Evolutionary conservation across 2,329 filamentous ascomycete genomes (phyloP).

Genomic region (Huntiella bhutanensis): DNA sequence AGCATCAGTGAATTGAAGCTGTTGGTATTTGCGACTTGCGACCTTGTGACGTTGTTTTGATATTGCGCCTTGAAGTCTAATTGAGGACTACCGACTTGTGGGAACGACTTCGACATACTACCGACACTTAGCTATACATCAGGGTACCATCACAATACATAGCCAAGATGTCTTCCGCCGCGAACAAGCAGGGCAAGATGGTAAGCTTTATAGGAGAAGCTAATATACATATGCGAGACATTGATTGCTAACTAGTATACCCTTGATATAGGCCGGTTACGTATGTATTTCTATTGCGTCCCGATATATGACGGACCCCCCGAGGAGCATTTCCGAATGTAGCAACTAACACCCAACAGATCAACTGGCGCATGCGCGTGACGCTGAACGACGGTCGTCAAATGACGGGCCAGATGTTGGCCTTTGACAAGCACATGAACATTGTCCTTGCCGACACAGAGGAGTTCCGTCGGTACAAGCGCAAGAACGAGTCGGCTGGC

Average conservation of each 20-base stretch:
- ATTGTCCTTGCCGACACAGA: slow-evolving; percentile 96
- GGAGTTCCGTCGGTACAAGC: slow-evolving; percentile 84
- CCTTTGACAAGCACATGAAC: slow-evolving; percentile 99
- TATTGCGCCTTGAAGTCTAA: slow-evolving; percentile 1
- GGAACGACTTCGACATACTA: too few relatives aligned
- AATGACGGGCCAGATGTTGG: slow-evolving; percentile 95
- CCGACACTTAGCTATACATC: neutral
- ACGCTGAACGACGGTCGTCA: slow-evolving; percentile 88
- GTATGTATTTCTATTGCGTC: neutral
- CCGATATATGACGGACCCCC: neutral
- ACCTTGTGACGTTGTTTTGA: neutral
- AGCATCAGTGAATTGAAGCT: neutral
- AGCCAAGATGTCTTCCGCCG: slow-evolving; percentile 29
- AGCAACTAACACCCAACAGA: slow-evolving; percentile 31
- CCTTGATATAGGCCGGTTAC: slow-evolving; percentile 28
- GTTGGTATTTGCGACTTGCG: too few relatives aligned
- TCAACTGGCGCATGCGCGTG: slow-evolving; percentile 98
- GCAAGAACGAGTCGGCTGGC: slow-evolving; percentile 50
- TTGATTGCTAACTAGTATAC: slow-evolving; percentile 2
- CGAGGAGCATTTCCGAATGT: neutral
- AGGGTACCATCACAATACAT: neutral
- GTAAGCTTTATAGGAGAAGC: slow-evolving; percentile 29
- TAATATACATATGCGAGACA: neutral
- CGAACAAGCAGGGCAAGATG: slow-evolving; percentile 98
- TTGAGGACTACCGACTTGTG: neutral